Evolutionary conservation across 192 early-diverging fungal species (phyloP).

Genomic region (Coemansia sp.): DNA sequence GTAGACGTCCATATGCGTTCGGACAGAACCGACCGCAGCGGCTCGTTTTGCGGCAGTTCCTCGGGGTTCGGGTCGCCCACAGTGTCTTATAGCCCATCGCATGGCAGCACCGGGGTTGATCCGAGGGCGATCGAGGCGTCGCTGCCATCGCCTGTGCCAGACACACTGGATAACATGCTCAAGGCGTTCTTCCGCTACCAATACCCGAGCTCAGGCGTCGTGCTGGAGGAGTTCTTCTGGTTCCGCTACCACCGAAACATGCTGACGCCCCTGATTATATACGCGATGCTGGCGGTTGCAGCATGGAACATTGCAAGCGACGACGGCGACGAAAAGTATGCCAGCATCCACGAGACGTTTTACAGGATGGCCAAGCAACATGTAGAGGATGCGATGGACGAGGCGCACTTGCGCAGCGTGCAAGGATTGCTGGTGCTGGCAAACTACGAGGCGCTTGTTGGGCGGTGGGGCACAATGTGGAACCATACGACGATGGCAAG

Average conservation of each 20-base stretch:
- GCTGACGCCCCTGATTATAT: conserved; percentile 53
- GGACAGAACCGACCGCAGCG: conserved; percentile 33
- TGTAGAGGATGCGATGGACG: conserved; percentile 55
- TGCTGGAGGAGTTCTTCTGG: conserved; percentile 54
- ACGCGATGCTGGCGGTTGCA: conserved; percentile 51
- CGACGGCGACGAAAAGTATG: conserved; percentile 28
- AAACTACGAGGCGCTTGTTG: conserved; percentile 54
- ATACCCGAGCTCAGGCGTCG: conserved; percentile 49
- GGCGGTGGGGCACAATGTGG: conserved; percentile 55
- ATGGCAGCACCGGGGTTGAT: conserved; percentile 25
- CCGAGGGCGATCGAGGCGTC: conserved; percentile 37
- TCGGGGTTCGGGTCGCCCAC: conserved; percentile 34
- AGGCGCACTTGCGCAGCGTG: conserved; percentile 50
- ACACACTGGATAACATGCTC: conserved; percentile 51
- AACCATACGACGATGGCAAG: conserved; percentile 55
- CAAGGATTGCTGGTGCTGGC: conserved; percentile 50
- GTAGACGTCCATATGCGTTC: background rate
- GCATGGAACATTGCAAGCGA: conserved; percentile 48
- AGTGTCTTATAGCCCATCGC: conserved; percentile 32
- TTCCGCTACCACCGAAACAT: conserved; percentile 49
- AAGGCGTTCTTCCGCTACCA: conserved; percentile 54
- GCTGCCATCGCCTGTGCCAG: conserved; percentile 33
- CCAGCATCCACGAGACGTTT: conserved; percentile 40
- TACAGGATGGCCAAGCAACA: conserved; percentile 45
- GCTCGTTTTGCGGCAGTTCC: conserved; percentile 29